phyloP scores from a whole-genome alignment of 768 basidiomycete species.

The Hysterangium stoloniferum region DNA sequence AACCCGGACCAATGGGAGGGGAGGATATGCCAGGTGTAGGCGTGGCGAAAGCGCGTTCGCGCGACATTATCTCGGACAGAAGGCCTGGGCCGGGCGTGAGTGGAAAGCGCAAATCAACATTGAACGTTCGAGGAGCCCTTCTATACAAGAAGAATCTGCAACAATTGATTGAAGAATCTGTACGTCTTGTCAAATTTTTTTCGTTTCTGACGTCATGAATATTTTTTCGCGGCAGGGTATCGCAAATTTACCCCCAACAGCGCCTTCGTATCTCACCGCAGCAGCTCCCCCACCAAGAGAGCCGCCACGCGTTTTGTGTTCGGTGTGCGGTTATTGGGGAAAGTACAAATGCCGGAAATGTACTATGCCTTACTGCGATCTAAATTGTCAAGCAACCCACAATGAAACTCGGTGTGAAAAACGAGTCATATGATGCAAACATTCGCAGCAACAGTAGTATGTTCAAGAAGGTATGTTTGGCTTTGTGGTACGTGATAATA shows the following conservation, averaged over 20 bases:
- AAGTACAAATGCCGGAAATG: constrained; percentile 73
- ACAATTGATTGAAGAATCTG: constrained; percentile 72
- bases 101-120: constrained; percentile 72
- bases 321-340: constrained; percentile 85
- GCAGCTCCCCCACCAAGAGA: constrained; percentile 48
- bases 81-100: constrained; percentile 42
- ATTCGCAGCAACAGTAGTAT: too few species aligned
- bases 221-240: constrained; percentile 40
- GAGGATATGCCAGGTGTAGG: constrained; percentile 39
- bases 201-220: background rate
- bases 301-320: constrained; percentile 67
- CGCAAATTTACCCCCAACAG: constrained; percentile 39
- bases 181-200: constrained; percentile 29
- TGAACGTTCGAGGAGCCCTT: constrained; percentile 72
- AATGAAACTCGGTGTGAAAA: constrained; percentile 76
- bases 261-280: constrained; percentile 69
- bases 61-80: constrained; percentile 77
- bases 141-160: constrained; percentile 76
- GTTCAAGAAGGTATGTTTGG: too few species aligned
- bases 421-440: constrained; percentile 41
- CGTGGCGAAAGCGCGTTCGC: constrained; percentile 58
- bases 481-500: background rate
- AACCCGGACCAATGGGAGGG: constrained; percentile 36
- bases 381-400: constrained; percentile 65
- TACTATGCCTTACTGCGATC: constrained; percentile 68